Evolutionary conservation across 1,284 basidiomycete genomes (phyloP).

Genomic region (Rugosomyces carneus): DNA sequence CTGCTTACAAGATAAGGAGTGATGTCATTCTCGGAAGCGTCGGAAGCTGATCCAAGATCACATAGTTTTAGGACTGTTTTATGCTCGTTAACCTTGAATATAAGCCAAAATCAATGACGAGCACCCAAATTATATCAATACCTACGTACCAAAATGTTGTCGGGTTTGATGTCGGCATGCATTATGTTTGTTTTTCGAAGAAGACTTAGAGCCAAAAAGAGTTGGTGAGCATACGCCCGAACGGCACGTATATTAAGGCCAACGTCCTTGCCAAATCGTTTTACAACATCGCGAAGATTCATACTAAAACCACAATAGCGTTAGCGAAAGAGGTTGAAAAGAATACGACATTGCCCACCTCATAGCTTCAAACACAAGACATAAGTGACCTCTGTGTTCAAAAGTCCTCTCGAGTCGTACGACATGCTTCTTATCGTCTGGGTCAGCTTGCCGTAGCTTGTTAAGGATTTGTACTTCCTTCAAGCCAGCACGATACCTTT

Average conservation of each 20-base stretch:
- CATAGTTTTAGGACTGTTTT: constrained; percentile 94
- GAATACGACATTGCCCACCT: constrained; percentile 47
- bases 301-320: constrained; percentile 52
- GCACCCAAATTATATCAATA: neutral
- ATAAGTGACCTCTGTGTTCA: constrained; percentile 94
- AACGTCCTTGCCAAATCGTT: constrained; percentile 98
- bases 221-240: constrained; percentile 95
- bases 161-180: constrained; percentile 98
- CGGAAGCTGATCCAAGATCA: constrained; percentile 93
- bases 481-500: constrained; percentile 91
- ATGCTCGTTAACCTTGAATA: constrained; percentile 80
- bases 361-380: constrained; percentile 92
- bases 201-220: constrained; percentile 84
- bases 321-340: neutral
- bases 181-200: constrained; percentile 89
- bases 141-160: constrained; percentile 81
- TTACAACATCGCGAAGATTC: constrained; percentile 97
- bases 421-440: constrained; percentile 95
- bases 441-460: constrained; percentile 84
- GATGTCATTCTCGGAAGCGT: constrained; percentile 92
- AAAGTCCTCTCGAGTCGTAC: constrained; percentile 90
- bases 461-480: constrained; percentile 91
- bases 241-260: constrained; percentile 96
- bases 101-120: constrained; percentile 1
- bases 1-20: constrained; percentile 97